Conservation (phyloP, 192 early-diverging fungal genomes). For the Spinellus fusiger region DNA sequence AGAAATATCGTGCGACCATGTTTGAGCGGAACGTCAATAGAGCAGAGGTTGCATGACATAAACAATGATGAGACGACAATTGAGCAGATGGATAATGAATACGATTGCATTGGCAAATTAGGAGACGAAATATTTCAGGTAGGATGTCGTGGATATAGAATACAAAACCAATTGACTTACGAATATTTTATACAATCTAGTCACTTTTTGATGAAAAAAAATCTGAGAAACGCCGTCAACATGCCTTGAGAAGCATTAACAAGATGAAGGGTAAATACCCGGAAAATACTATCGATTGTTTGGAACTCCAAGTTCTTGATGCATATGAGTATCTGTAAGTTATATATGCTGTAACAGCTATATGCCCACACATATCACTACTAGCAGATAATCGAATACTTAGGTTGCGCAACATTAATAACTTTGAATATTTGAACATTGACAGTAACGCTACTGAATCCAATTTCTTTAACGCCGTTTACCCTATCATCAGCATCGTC, state of each 20-base stretch:
- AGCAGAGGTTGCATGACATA: not conserved
- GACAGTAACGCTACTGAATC: not conserved
- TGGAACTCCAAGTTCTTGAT: slow-evolving; percentile 3
- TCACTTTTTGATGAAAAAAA: not conserved
- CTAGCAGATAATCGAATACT: slow-evolving; percentile 2
- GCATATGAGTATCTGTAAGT: slow-evolving; percentile 6
- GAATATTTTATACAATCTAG: not conserved
- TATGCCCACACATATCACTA: not conserved
- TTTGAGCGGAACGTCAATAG: not conserved
- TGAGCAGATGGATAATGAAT: not conserved
- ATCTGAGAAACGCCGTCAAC: not conserved
- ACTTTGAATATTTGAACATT: not conserved
- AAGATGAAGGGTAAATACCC: slow-evolving; percentile 3
- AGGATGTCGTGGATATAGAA: not conserved
- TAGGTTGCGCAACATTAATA: not conserved
- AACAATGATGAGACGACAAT: not conserved
- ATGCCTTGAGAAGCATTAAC: not conserved
- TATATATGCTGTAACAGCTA: not conserved
- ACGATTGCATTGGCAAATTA: not conserved
- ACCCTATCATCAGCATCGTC: not conserved
- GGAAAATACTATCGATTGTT: slow-evolving; percentile 1
- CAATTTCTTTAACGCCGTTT: not conserved
- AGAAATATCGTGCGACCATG: not conserved
- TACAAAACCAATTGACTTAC: not conserved
- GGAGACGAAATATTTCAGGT: not conserved